Evolutionary conservation across 1,139 yeast genomes (phyloP).

Genomic region (Suhomyces guaymorum): DNA sequence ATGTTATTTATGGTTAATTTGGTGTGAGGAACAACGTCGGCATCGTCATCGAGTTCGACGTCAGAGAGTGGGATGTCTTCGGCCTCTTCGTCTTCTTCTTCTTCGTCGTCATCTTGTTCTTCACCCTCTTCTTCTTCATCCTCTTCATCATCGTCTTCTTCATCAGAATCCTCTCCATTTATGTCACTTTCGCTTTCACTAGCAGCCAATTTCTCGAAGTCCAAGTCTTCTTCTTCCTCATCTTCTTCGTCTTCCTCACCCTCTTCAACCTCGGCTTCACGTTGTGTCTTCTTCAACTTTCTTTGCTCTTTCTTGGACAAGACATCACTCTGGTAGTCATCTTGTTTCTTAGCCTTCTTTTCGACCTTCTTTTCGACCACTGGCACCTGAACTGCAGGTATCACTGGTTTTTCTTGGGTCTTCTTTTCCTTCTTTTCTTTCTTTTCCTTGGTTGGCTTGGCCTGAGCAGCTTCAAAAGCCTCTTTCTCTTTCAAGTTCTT

Average conservation of each 20-base stretch:
- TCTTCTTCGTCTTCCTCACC: constrained; percentile 26
- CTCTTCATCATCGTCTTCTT: constrained; percentile 40
- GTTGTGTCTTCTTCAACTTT: constrained; percentile 53
- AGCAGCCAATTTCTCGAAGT: constrained; percentile 59
- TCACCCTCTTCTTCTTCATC: constrained; percentile 48
- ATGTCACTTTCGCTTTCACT: constrained; percentile 45
- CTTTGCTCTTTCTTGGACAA: constrained; percentile 68
- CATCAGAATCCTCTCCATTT: constrained; percentile 43
- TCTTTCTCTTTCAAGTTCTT: constrained; percentile 32
- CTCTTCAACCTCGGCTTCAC: too few relatives aligned
- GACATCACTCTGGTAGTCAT: constrained; percentile 46
- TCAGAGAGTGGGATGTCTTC: constrained; percentile 77
- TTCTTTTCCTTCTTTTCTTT: constrained; percentile 8
- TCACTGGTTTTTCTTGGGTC: constrained; percentile 11
- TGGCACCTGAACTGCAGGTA: constrained; percentile 7
- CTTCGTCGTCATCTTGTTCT: constrained; percentile 47
- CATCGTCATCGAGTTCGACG: constrained; percentile 81
- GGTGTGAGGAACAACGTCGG: constrained; percentile 86
- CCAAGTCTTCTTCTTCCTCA: constrained; percentile 39
- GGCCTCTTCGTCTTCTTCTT: constrained; percentile 42
- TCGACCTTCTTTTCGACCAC: constrained; percentile 11
- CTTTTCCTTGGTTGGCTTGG: constrained; percentile 22
- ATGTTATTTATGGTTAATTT: constrained; percentile 77
- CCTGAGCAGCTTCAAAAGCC: constrained; percentile 27
- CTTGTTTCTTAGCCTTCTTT: constrained; percentile 10